A percentile compares a stretch with the other conserved stretches of the same genome.
Conservation (phyloP, 2,329 filamentous ascomycete species). For the Bipolaris cookei region DNA sequence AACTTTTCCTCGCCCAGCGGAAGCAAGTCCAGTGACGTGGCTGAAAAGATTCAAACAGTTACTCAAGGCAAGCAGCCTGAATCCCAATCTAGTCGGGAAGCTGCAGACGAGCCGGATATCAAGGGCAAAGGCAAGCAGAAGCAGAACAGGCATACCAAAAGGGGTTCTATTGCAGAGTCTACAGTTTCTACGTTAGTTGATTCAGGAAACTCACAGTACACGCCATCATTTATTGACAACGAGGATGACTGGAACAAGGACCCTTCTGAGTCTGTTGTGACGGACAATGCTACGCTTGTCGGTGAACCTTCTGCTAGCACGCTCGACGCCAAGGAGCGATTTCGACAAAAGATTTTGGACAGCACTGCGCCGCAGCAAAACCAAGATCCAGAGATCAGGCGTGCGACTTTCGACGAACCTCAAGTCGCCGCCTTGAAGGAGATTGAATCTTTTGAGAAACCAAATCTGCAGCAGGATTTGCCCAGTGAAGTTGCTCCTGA, state of each 20-base stretch:
- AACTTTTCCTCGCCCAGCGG: conserved; percentile 25
- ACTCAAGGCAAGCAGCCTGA: conserved; percentile 16
- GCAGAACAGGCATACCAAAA: conserved; percentile 41
- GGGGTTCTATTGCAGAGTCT: conserved; percentile 22
- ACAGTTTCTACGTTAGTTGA: conserved; percentile 6
- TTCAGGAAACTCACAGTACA: conserved; percentile 17
- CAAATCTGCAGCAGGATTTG: background rate
- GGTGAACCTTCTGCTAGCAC: conserved; percentile 30
- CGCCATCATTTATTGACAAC: conserved; percentile 39
- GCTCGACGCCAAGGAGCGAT: conserved; percentile 26
- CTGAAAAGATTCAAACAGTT: conserved; percentile 12
- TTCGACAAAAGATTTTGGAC: conserved; percentile 39
- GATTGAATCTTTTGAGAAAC: background rate
- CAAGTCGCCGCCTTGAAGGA: background rate
- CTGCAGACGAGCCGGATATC: conserved; percentile 19
- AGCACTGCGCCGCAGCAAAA: conserved; percentile 27
- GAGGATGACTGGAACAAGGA: conserved; percentile 42
- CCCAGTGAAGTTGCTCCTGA: conserved; percentile 17
- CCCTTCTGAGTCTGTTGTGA: conserved; percentile 31
- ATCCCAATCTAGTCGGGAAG: conserved; percentile 10
- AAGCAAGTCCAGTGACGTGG: conserved; percentile 25
- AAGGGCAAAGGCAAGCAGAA: conserved; percentile 34
- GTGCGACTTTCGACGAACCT: conserved; percentile 15
- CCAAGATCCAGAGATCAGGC: conserved; percentile 21
- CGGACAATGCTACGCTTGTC: conserved; percentile 43